phyloP scores from a whole-genome alignment of 371 early-diverging fungal species.

The Mortierella sp. region DNA sequence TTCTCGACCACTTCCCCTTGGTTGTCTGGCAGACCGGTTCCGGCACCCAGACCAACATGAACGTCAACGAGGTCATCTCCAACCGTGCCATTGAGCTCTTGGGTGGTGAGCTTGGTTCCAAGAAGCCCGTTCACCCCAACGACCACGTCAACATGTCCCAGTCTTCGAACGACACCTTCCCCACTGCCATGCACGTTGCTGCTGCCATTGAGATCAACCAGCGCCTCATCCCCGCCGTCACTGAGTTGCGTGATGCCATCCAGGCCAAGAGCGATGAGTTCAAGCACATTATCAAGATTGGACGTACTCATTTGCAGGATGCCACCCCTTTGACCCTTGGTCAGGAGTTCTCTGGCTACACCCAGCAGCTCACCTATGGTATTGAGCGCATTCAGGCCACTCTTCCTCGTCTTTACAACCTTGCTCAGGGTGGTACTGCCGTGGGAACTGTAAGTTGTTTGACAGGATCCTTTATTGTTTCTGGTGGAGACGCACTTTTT shows the following conservation, averaged over 20 bases:
- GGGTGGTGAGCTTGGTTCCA: conserved; percentile 89
- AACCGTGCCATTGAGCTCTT: conserved; percentile 96
- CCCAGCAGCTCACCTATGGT: conserved; percentile 84
- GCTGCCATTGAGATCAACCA: conserved; percentile 85
- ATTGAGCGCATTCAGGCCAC: conserved; percentile 84
- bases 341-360: conserved; percentile 97
- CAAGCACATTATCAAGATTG: conserved; percentile 93
- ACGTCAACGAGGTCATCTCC: conserved; percentile 92
- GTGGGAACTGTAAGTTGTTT: conserved; percentile 91
- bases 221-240: conserved; percentile 84
- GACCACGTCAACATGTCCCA: conserved; percentile 98
- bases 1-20: conserved; percentile 92
- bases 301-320: conserved; percentile 94
- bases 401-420: conserved; percentile 84
- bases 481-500: not conserved
- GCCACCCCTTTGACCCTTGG: conserved; percentile 97
- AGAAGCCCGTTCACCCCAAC: conserved; percentile 96
- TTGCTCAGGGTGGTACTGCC: conserved; percentile 97
- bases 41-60: conserved; percentile 98
- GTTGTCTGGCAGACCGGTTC: conserved; percentile 98
- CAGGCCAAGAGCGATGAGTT: conserved; percentile 80
- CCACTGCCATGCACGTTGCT: conserved; percentile 98
- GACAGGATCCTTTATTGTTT: no score
- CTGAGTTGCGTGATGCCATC: conserved; percentile 77
- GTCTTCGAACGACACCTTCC: conserved; percentile 97